These are phyloP conservation scores for Pisolithus microcarpus DNA, from an alignment of 768 basidiomycete genomes.

Conservation along the genomic window DNA sequence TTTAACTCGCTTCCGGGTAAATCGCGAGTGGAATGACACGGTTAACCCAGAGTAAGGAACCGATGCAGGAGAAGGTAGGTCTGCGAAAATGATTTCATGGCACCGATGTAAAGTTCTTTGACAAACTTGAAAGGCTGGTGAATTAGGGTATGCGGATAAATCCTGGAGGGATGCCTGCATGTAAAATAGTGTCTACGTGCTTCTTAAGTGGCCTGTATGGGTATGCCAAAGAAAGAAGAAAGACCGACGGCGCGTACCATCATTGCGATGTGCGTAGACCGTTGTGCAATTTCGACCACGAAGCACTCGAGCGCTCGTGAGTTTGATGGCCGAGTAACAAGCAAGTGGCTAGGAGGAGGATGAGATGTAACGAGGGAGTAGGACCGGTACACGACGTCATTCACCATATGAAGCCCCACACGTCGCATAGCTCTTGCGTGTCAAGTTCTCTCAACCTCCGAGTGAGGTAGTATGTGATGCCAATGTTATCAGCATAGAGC, in stretches of 20 bases:
- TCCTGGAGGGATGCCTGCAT: conserved; percentile 95
- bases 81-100: conserved; percentile 94
- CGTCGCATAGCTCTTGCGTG: conserved; percentile 66
- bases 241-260: conserved; percentile 54
- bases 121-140: conserved; percentile 82
- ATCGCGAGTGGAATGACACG: conserved; percentile 42
- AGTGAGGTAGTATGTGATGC: conserved; percentile 87
- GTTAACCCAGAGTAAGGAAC: conserved; percentile 62
- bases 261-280: conserved; percentile 93
- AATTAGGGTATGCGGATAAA: conserved; percentile 44
- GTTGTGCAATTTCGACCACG: conserved; percentile 79
- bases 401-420: conserved; percentile 88
- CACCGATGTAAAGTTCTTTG: conserved; percentile 86
- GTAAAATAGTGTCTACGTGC: conserved; percentile 85
- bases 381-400: conserved; percentile 7
- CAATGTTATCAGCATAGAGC: conserved; percentile 79
- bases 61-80: conserved; percentile 59
- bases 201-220: conserved; percentile 3
- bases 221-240: conserved; percentile 1
- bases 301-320: conserved; percentile 93
- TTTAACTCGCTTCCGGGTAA: conserved; percentile 59
- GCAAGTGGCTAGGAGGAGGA: conserved; percentile 64
- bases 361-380: conserved; percentile 10
- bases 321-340: conserved; percentile 86
- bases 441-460: conserved; percentile 62